Evolutionary conservation across 495 filamentous ascomycete genomes (phyloP), one percentile per base, ranked within the genome.

Genomic region (Apodospora peruviana): DNA sequence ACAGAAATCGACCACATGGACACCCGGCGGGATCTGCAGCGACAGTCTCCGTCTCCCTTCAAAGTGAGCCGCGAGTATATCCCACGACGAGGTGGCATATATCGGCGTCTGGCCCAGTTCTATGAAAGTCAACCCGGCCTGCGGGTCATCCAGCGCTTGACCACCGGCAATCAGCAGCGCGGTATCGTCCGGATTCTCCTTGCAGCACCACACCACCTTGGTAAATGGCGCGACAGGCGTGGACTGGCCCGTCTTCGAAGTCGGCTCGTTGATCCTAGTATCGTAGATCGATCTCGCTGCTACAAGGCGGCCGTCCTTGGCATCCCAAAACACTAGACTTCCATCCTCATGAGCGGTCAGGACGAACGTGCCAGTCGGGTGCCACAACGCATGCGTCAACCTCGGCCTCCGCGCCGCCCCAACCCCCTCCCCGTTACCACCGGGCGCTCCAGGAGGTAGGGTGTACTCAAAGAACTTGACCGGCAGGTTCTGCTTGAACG

Each of bases 341-440:
- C 84, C 84, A 61, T 97, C 91, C 52, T 96, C 91, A 57, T 97
- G 85, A 10, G 85, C 85, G 0, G 88, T 95, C 45, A 91, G 62
- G 34, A 96, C 67, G 57, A 97, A 98, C 0, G 87, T 93, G 0
- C 93, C 93, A 21, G 90, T 94, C 1, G 93, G 93, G 69, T 98
- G 93, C 93, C 93, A 98, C 29, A 89, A 57, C 0, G 86, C 91
- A 47, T 90, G 84, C 1, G 78, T 86, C 50, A 98, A 64, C 42
- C 72, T 76, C 9, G 91, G 91, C 48, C 69, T 83, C 46, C 88
- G 77, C 55, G 84, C 76, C 21, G 75, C 70, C 27, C 67, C 60
- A 19, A 62, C 52, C 16, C 52, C 61, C 17, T 58, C 43, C 23
- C 58, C 55, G 59, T 91, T 86, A 5, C 90, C 90, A n/a, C 91